Base-by-base conservation (phyloP, 345 rosid genomes). In the Jatropha curcas region DNA sequence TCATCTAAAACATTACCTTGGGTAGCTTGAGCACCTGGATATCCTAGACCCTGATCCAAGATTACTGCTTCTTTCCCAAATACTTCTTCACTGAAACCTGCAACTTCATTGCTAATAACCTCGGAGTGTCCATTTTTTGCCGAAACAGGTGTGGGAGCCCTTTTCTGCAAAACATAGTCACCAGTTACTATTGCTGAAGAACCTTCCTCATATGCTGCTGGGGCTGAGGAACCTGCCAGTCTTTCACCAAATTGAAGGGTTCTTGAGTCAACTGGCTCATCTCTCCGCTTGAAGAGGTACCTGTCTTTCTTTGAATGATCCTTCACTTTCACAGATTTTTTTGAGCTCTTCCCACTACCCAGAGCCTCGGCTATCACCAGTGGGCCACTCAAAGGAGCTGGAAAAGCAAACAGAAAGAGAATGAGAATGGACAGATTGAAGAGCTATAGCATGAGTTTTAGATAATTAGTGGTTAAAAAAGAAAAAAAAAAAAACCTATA, bases 311-410 rank as follows among this genome's bases (percentile, higher is more conserved):
- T 93, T 24, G 86, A 82, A 16, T 77, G 84, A 72, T 90, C 98
- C 96, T 93, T 90, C 63, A 84, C 85, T 87, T 91, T 96, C 73
- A 83, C 39, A 52, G 85, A 66, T 39, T 83, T 93, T 57, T 86
- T 88, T 35, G 96, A 81, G 79, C 82, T 78, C 84, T 87, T 93
- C 67, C 71, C 80, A 63, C 84, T 79, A 75, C 93, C 84, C 72
- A 91, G 82, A 63, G 94, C 72, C 80, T 96, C 99, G 3, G 99
- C 97, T 71, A 88, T 85, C 66, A 91, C 97, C 79, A 96, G 72
- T 30, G 99, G 99, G 61, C 99, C 99, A 77, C 95, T 93, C 83
- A 91, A 85, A 72, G 95, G 96, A 84, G 99, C 99, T 96, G 88
- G 28, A 76, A 72, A 60, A 68, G 70, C 59, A 50, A 83, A 67